Evolutionary conservation across 2,329 filamentous ascomycete genomes (phyloP).

Genomic region (Capronia epimyces): DNA sequence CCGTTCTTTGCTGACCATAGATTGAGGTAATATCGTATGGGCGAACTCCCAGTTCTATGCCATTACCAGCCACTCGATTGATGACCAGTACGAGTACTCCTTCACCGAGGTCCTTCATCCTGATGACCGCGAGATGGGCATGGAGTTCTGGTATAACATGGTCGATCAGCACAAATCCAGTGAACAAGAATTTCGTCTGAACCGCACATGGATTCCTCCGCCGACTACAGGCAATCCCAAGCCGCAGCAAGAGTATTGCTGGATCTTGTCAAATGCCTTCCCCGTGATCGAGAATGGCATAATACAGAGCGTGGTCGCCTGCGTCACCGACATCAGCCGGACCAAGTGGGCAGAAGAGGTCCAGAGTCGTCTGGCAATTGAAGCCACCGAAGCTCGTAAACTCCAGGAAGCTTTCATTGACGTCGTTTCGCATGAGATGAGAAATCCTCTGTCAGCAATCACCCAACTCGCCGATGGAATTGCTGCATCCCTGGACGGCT

Average conservation of each 20-base stretch:
- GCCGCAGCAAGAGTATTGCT: slow-evolving; percentile 15
- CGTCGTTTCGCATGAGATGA: slow-evolving; percentile 56
- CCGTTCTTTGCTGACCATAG: background rate
- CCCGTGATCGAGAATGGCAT: slow-evolving; percentile 30
- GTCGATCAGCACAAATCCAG: slow-evolving; percentile 4
- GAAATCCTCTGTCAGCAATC: slow-evolving; percentile 55
- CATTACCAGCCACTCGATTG: slow-evolving; percentile 21
- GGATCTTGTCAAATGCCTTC: slow-evolving; percentile 18
- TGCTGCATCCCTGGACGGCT: slow-evolving; percentile 39
- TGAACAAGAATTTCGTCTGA: slow-evolving; percentile 15
- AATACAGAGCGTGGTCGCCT: slow-evolving; percentile 32
- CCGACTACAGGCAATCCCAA: slow-evolving; percentile 13
- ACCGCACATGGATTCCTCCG: slow-evolving; percentile 19
- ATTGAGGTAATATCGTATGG: slow-evolving; percentile 17
- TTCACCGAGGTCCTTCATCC: slow-evolving; percentile 20
- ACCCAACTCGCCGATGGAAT: slow-evolving; percentile 56
- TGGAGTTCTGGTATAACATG: slow-evolving; percentile 6
- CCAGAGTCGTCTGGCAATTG: slow-evolving; percentile 41
- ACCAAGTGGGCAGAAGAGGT: slow-evolving; percentile 25
- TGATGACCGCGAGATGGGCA: slow-evolving; percentile 11
- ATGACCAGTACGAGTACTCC: slow-evolving; percentile 20
- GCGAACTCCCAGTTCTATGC: slow-evolving; percentile 23
- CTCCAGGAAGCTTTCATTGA: slow-evolving; percentile 73
- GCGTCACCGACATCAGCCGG: slow-evolving; percentile 37
- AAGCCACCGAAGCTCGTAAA: slow-evolving; percentile 22